These are phyloP conservation scores for Solanum clarkiae DNA, from an alignment of 257 asterid species.

Conservation along the genomic window DNA sequence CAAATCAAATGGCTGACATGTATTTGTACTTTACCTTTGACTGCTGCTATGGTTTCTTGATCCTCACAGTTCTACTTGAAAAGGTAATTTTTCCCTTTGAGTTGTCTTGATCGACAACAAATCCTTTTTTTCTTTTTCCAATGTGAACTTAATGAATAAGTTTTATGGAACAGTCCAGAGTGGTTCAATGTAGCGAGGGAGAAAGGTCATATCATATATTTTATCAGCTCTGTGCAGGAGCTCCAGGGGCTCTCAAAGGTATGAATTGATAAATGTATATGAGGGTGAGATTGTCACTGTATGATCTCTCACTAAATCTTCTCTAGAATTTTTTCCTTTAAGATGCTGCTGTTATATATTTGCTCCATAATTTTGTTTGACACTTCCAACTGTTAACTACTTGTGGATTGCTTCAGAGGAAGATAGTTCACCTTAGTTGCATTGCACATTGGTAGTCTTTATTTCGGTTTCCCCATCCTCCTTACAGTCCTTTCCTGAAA, in stretches of 20 bases:
- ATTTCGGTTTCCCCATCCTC: neutral
- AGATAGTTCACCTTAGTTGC: neutral
- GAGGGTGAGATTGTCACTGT: neutral
- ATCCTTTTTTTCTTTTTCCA: neutral
- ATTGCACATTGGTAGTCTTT: neutral
- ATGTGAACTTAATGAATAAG: constrained; percentile 8
- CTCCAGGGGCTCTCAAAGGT: constrained; percentile 87
- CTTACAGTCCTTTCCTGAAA: neutral
- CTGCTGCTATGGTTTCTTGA: constrained; percentile 11
- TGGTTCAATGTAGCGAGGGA: constrained; percentile 86
- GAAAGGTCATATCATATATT: constrained; percentile 99
- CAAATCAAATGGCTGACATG: constrained; percentile 6
- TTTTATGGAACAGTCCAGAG: constrained; percentile 70
- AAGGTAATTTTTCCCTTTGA: constrained; percentile 48
- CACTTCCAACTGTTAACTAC: neutral
- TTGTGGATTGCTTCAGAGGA: neutral
- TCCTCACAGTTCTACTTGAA: constrained; percentile 77
- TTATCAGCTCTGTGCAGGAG: constrained; percentile 97
- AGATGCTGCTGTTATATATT: neutral
- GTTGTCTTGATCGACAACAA: neutral
- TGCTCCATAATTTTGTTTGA: neutral
- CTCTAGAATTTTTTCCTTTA: neutral
- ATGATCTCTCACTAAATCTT: neutral
- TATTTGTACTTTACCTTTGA: constrained; percentile 14
- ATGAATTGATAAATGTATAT: neutral